Evolutionary conservation across 2,329 filamentous ascomycete species (phyloP).

Genomic region (Pochonia chlamydosporia): DNA sequence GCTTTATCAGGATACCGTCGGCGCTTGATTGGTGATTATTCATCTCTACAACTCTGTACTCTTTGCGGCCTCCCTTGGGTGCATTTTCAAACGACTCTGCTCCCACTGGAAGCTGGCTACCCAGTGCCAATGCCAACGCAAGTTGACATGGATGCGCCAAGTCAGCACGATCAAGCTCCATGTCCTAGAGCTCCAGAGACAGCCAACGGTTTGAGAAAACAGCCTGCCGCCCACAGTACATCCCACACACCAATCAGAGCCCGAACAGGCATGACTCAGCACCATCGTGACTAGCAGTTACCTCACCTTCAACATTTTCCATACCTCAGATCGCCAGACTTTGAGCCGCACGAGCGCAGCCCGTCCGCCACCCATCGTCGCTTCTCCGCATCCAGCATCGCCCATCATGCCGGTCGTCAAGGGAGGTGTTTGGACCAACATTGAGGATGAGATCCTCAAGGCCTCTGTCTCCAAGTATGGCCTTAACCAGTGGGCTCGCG

Average conservation of each 20-base stretch:
- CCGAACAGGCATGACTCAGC: slow-evolving; percentile 1
- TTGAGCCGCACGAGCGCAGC: not conserved
- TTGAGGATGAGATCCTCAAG: slow-evolving; percentile 95
- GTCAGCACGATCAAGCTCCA: no score
- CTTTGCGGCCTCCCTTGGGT: no score
- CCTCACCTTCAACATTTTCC: slow-evolving; percentile 2
- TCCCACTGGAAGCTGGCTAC: no score
- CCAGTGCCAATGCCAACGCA: no score
- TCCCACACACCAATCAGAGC: not conserved
- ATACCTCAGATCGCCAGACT: not conserved
- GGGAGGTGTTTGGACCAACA: slow-evolving; percentile 70
- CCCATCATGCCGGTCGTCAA: slow-evolving; percentile 64
- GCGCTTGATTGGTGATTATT: no score
- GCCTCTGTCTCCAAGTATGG: slow-evolving; percentile 92
- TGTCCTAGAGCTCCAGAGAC: no score
- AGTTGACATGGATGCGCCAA: no score
- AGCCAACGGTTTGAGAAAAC: no score
- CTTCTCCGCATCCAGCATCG: slow-evolving; percentile 10
- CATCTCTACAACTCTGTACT: no score
- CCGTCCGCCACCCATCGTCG: not conserved
- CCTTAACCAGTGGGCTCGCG: slow-evolving; percentile 95
- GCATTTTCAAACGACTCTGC: no score
- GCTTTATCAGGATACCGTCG: no score
- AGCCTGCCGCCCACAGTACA: not conserved
- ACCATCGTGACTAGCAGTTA: not conserved